Base-by-base conservation (phyloP, 441 rosid species). In the Corymbia calophylla region DNA sequence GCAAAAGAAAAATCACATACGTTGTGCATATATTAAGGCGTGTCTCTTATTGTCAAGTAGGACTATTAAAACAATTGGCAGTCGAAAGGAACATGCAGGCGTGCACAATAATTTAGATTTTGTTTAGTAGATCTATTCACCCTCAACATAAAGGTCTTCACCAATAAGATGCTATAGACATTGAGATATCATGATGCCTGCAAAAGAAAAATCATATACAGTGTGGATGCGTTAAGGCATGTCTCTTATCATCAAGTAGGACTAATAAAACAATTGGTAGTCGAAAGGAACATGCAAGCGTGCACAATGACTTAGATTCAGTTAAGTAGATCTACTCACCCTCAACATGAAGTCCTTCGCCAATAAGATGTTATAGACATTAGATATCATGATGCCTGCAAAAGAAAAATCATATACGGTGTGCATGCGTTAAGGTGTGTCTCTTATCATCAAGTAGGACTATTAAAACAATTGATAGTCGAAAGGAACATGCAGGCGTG, bases 111-210 rank as follows among this genome's bases (percentile, higher is more conserved):
- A 56, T 1, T 23, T 23, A 56, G 62, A 23, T 23, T 9, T 13
- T 9, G 25, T 56, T 56, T 56, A 23, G 62, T 56, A 56, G 62
- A 23, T 56, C 3, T 2, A 56, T 29, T 23, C 62, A 23, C 62
- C 5, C 62, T 56, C 60, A 0, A 55, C 25, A 56, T 56, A 29
- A 56, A 23, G 62, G 62, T 29, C 29, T 56, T 4, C 0, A 0
- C 21, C 5, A 0, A 0, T 23, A 56, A 23, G 62, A 35, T 35
- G 39, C 4, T 39, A 58, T 0, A 58, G 3, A 9, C 64, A 58
- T 58, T 58, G 64, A 58, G 56, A 58, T 58, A 58, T 58, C 64
- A 9, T 0, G 1, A 56, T 56, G 25, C 14, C 3, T 4, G 3
- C 62, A 56, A 23, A 56, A 56, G 62, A 56, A 56, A 56, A 27